Percentiles rank a stretch among this genome's conserved stretches.
These are phyloP conservation scores for Phoma sp. DNA, from an alignment of 2,329 filamentous ascomycete genomes.

Conservation along the genomic window DNA sequence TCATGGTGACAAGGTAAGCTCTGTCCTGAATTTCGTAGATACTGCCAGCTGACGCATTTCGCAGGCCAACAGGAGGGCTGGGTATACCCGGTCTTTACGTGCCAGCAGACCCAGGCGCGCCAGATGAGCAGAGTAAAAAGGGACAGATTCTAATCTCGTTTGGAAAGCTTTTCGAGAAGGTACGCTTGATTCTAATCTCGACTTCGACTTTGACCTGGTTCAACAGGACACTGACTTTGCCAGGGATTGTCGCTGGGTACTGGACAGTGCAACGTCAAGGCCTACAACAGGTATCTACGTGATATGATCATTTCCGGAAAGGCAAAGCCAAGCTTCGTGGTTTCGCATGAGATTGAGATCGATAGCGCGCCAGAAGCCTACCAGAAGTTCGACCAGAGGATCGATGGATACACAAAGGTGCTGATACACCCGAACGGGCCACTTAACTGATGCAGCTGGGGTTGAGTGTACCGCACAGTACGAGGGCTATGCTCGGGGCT, in stretches of 20 bases:
- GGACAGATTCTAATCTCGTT: conserved; percentile 69
- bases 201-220: neutral
- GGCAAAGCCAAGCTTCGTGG: conserved; percentile 70
- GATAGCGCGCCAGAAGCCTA: conserved; percentile 67
- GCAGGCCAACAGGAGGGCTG: conserved; percentile 63
- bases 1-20: conserved; percentile 58
- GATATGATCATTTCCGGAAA: conserved; percentile 69
- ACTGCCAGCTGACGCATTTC: neutral
- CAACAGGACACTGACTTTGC: conserved; percentile 10
- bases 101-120: conserved; percentile 65
- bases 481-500: neutral
- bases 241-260: conserved; percentile 65
- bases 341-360: conserved; percentile 68
- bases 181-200: conserved; percentile 27
- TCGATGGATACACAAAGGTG: conserved; percentile 72
- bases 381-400: conserved; percentile 69
- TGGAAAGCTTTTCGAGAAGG: conserved; percentile 73
- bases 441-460: conserved; percentile 22
- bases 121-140: conserved; percentile 65
- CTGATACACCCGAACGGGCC: conserved; percentile 67
- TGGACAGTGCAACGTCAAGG: conserved; percentile 72
- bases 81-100: conserved; percentile 65
- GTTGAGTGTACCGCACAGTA: too few relatives aligned
- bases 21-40: neutral
- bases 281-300: conserved; percentile 69